A percentile compares a stretch with the other conserved stretches of the same genome.
Evolutionary conservation across 2,329 filamentous ascomycete species (phyloP).

Genomic region (Fusarium veterinarium): DNA sequence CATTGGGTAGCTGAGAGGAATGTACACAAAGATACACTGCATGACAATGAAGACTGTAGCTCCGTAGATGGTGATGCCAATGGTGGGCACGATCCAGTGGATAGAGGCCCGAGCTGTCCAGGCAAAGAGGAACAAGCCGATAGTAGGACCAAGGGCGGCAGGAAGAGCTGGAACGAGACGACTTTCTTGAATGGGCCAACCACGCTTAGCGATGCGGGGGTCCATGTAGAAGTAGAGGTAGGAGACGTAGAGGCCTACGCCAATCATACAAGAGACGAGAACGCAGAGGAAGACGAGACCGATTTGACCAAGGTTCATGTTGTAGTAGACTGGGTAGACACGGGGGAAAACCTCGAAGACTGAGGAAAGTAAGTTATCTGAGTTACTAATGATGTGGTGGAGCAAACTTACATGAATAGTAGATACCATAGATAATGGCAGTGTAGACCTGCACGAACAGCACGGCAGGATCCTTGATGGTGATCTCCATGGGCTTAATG

Average conservation of each 20-base stretch:
- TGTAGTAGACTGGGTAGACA: conserved; percentile 69
- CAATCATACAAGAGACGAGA: conserved; percentile 66
- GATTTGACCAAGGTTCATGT: conserved; percentile 67
- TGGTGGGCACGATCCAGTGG: conserved; percentile 66
- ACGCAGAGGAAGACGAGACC: conserved; percentile 72
- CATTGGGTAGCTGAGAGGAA: conserved; percentile 65
- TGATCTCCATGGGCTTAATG: conserved; percentile 70
- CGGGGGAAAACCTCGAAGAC: conserved; percentile 74
- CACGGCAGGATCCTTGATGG: conserved; percentile 70
- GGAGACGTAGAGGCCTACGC: conserved; percentile 59
- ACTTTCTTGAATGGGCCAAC: conserved; percentile 64
- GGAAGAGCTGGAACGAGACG: conserved; percentile 66
- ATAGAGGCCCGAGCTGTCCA: conserved; percentile 65
- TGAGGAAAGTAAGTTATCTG: conserved; percentile 30
- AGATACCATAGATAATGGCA: conserved; percentile 70
- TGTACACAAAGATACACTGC: conserved; percentile 71
- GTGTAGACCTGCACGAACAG: conserved; percentile 72
- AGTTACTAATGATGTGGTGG: too few species aligned
- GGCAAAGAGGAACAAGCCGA: conserved; percentile 71
- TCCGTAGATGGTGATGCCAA: conserved; percentile 68
- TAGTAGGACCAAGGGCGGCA: conserved; percentile 63
- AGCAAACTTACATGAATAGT: conserved; percentile 61
- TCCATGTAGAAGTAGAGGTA: conserved; percentile 66
- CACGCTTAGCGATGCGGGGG: conserved; percentile 60
- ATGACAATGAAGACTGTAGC: conserved; percentile 65